These are phyloP conservation scores for Saccharomyces mikatae DNA, from an alignment of 805 yeast genomes.

Conservation along the genomic window DNA sequence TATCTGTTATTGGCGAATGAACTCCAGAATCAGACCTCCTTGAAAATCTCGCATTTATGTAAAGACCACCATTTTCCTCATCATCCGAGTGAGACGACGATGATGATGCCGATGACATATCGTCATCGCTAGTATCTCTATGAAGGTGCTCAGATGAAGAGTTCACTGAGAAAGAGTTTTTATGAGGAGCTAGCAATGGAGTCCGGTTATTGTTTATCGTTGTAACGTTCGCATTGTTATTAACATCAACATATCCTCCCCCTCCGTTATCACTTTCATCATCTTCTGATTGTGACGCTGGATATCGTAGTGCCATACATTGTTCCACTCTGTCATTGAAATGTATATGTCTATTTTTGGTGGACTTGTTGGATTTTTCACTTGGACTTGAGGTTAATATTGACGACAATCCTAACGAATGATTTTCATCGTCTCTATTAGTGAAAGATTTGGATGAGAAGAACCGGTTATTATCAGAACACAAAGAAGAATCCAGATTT, in stretches of 20 bases:
- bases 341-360: conserved; percentile 59
- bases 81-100: conserved; percentile 24
- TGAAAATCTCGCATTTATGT: conserved; percentile 27
- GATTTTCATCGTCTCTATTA: neutral
- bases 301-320: conserved; percentile 61
- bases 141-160: conserved; percentile 13
- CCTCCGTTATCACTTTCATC: conserved; percentile 31
- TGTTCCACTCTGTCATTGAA: conserved; percentile 93
- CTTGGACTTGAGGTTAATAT: neutral
- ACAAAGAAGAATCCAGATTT: neutral
- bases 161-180: neutral
- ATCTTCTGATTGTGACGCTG: conserved; percentile 11
- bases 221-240: neutral
- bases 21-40: conserved; percentile 22
- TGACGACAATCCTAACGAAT: neutral
- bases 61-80: conserved; percentile 28
- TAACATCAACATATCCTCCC: neutral
- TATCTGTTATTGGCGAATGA: conserved; percentile 23
- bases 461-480: neutral
- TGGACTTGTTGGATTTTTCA: conserved; percentile 4
- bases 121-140: conserved; percentile 4
- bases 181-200: neutral
- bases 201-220: neutral
- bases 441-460: neutral
- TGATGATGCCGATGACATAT: conserved; percentile 4